phyloP scores from a whole-genome alignment of 148 eudicot species.

The Diospyros kaki region DNA sequence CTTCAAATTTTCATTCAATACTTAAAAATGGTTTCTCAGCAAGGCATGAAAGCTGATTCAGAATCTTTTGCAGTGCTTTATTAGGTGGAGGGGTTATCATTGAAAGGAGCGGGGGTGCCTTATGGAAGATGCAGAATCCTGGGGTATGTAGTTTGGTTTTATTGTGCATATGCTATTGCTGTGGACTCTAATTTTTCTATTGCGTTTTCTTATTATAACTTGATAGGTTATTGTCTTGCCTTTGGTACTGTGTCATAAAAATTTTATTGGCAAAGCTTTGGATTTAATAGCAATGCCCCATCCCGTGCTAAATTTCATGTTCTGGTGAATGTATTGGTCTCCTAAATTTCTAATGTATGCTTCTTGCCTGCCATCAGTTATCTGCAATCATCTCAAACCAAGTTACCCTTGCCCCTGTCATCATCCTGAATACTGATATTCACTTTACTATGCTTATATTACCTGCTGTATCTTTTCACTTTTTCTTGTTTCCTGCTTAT shows the following conservation, averaged over 20 bases:
- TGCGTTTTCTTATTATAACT: neutral
- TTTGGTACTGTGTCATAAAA: neutral
- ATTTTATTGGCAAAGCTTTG: neutral
- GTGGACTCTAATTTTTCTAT: neutral
- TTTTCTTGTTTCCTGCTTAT: too few species aligned
- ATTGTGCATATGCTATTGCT: neutral
- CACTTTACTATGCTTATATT: too few species aligned
- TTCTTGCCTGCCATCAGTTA: too few species aligned
- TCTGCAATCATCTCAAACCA: too few species aligned
- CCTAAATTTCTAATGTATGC: too few species aligned
- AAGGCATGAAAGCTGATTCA: neutral
- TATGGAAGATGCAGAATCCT: constrained; percentile 50
- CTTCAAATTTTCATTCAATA: neutral
- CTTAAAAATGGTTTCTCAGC: neutral
- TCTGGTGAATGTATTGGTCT: neutral
- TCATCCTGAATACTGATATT: too few species aligned
- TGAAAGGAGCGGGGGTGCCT: constrained; percentile 34
- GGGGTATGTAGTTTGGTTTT: constrained; percentile 41
- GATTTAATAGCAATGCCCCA: neutral
- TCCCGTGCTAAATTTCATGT: neutral
- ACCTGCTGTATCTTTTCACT: too few species aligned
- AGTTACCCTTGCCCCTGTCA: too few species aligned
- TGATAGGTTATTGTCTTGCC: neutral
- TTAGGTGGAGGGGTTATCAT: constrained; percentile 38
- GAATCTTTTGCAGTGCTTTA: constrained; percentile 31